Evolutionary conservation across 805 yeast species (phyloP).

Genomic region (Saturnispora sekii): DNA sequence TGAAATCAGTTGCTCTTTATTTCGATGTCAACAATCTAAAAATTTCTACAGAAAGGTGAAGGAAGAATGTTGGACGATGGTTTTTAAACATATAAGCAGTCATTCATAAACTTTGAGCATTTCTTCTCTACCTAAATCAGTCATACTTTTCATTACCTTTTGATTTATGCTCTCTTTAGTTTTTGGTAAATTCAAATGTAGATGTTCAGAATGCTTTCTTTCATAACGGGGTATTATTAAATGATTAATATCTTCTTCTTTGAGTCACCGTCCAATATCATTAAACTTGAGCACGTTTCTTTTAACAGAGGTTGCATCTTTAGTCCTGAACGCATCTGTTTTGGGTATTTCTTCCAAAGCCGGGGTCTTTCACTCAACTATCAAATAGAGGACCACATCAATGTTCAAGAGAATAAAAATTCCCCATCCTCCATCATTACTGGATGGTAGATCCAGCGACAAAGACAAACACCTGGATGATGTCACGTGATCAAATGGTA

Average conservation of each 20-base stretch:
- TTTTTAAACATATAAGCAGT: neutral
- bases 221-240: slow-evolving; percentile 1
- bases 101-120: slow-evolving; percentile 10
- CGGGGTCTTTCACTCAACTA: no score
- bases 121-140: slow-evolving; percentile 10
- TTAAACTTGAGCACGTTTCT: neutral
- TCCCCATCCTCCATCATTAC: neutral
- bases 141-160: slow-evolving; percentile 11
- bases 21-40: no score
- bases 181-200: neutral
- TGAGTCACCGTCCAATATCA: neutral
- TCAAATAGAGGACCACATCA: no score
- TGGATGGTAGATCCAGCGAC: no score
- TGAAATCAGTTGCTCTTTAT: no score
- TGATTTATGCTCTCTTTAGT: neutral
- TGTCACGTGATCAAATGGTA: no score
- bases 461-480: no score
- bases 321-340: slow-evolving; percentile 3
- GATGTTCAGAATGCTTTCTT: neutral
- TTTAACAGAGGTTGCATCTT: slow-evolving; percentile 2
- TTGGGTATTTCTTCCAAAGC: no score
- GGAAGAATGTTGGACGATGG: slow-evolving; percentile 4
- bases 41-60: no score
- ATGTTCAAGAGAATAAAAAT: no score
- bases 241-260: neutral